phyloP scores from a whole-genome alignment of 768 basidiomycete species.

The Pleurotus tuoliensis region DNA sequence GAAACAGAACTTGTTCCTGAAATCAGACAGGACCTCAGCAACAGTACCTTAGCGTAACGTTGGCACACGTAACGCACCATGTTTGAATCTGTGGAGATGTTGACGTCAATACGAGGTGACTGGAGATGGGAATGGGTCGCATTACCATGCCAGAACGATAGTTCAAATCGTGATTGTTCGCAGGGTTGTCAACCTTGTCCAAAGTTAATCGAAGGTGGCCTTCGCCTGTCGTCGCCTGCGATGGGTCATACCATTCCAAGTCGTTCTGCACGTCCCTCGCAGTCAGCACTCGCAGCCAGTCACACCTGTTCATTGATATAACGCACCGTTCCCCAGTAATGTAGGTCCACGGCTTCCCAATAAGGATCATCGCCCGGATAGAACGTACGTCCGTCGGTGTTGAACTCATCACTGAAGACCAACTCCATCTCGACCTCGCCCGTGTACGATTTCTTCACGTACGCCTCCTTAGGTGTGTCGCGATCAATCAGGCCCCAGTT shows the following conservation, averaged over 20 bases:
- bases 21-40: not conserved
- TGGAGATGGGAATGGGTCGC: slow-evolving; percentile 4
- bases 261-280: slow-evolving; percentile 35
- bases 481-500: slow-evolving; percentile 70
- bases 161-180: slow-evolving; percentile 60
- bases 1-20: slow-evolving; percentile 67
- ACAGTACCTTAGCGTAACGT: too few relatives aligned
- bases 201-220: slow-evolving; percentile 74
- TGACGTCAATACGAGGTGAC: not conserved
- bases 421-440: slow-evolving; percentile 46
- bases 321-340: slow-evolving; percentile 63
- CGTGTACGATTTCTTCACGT: slow-evolving; percentile 49
- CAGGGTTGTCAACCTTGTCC: slow-evolving; percentile 40
- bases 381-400: slow-evolving; percentile 65
- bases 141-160: slow-evolving; percentile 54
- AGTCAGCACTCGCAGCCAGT: too few relatives aligned
- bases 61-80: slow-evolving; percentile 17
- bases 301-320: slow-evolving; percentile 2
- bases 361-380: slow-evolving; percentile 68
- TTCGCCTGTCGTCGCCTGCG: slow-evolving; percentile 58
- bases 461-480: slow-evolving; percentile 63
- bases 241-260: slow-evolving; percentile 78
- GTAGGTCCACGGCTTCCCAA: slow-evolving; percentile 56
- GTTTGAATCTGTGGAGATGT: slow-evolving; percentile 26
- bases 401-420: slow-evolving; percentile 84